These are phyloP conservation scores for Torulaspora quercuum DNA, from an alignment of 805 yeast species.

Conservation along the genomic window DNA sequence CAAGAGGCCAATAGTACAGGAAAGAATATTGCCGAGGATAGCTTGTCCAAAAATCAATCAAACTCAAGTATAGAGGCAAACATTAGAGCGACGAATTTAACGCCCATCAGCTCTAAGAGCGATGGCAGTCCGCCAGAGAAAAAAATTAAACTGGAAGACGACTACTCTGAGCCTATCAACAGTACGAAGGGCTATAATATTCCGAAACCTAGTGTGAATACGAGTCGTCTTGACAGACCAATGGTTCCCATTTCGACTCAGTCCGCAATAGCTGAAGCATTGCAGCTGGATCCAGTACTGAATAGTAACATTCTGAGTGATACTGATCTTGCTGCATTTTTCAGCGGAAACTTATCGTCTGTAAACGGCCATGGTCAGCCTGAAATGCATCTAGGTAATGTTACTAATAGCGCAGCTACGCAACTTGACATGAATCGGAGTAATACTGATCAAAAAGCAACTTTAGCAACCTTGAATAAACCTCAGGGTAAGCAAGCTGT, in stretches of 20 bases:
- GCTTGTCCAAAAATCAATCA: slow-evolving; percentile 4
- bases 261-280: slow-evolving; percentile 31
- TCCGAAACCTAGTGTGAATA: no score
- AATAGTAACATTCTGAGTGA: slow-evolving; percentile 28
- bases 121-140: slow-evolving; percentile 17
- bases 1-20: slow-evolving; percentile 3
- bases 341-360: slow-evolving; percentile 10
- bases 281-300: slow-evolving; percentile 34
- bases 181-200: no score
- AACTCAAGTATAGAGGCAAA: slow-evolving; percentile 10
- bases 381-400: not conserved
- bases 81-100: slow-evolving; percentile 8
- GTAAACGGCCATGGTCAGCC: not conserved
- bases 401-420: no score
- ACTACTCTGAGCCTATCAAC: not conserved
- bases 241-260: slow-evolving; percentile 18
- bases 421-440: no score
- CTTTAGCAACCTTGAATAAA: no score
- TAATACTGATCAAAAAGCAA: no score
- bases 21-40: slow-evolving; percentile 10
- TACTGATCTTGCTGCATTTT: slow-evolving; percentile 23
- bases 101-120: slow-evolving; percentile 14
- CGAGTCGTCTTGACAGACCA: not conserved
- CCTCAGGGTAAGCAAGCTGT: no score
- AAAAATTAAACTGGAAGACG: slow-evolving; percentile 17